These are phyloP conservation scores for Penicillium fuscoglaucum DNA, from an alignment of 2,329 filamentous ascomycete species.

Conservation along the genomic window DNA sequence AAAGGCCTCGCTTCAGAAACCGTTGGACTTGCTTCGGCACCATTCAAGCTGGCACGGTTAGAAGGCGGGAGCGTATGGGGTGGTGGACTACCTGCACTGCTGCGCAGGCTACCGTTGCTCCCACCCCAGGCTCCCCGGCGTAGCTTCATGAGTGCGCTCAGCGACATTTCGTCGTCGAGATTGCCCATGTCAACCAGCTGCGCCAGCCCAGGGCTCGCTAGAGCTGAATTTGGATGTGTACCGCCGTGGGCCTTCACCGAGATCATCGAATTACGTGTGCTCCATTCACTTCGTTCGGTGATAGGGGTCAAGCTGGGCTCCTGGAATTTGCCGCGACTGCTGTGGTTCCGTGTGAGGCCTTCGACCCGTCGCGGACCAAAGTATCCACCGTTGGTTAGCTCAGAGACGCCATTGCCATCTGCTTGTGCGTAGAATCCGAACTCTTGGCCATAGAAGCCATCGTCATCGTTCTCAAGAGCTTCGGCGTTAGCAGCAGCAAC, in stretches of 20 bases:
- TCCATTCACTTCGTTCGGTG: conserved; percentile 93
- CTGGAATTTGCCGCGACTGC: conserved; percentile 70
- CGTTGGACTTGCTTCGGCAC: conserved; percentile 35
- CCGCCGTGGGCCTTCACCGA: conserved; percentile 61
- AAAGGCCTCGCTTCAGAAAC: conserved; percentile 15
- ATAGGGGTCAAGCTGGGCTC: conserved; percentile 96
- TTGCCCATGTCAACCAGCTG: conserved; percentile 67
- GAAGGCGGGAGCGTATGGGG: conserved; percentile 38
- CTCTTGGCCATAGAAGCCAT: conserved; percentile 93
- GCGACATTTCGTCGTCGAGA: conserved; percentile 68
- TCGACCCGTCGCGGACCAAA: conserved; percentile 75
- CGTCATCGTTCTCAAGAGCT: conserved; percentile 84
- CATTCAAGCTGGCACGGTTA: conserved; percentile 39
- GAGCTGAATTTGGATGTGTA: conserved; percentile 49
- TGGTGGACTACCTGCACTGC: conserved; percentile 47
- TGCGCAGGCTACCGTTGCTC: conserved; percentile 71
- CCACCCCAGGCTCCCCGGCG: conserved; percentile 77
- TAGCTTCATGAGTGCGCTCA: conserved; percentile 70
- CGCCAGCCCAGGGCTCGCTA: conserved; percentile 72
- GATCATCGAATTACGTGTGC: conserved; percentile 87
- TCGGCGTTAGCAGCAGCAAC: conserved; percentile 95
- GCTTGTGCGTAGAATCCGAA: conserved; percentile 86
- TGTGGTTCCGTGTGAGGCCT: conserved; percentile 63
- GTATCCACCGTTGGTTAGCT: conserved; percentile 80
- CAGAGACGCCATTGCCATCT: conserved; percentile 50